Evolutionary conservation across 139 green algal species (phyloP).

Genomic region (Micractinium conductrix): DNA sequence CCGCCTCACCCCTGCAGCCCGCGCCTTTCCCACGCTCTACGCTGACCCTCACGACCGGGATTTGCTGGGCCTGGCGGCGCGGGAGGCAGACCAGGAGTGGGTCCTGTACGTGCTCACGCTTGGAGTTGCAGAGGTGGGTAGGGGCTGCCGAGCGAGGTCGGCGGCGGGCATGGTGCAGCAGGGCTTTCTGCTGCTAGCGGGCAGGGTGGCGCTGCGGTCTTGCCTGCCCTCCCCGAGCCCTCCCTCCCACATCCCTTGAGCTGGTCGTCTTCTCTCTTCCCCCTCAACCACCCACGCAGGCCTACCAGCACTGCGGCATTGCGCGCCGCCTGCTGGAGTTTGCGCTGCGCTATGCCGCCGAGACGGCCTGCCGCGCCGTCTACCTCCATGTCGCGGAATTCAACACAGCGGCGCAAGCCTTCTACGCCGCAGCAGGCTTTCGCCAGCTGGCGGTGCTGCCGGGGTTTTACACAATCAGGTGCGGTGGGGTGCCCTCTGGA

Average conservation of each 20-base stretch:
- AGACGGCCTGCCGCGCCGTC: background rate
- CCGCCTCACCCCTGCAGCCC: constrained; percentile 8
- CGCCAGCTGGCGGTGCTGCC: constrained; percentile 17
- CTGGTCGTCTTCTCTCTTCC: background rate
- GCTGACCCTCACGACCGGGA: constrained; percentile 10
- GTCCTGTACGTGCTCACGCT: constrained; percentile 38
- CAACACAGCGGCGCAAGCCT: constrained; percentile 12
- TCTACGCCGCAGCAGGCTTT: constrained; percentile 22
- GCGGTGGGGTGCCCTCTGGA: too few species aligned
- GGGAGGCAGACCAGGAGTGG: background rate
- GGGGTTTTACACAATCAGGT: constrained; percentile 22
- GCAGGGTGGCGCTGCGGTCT: too few species aligned
- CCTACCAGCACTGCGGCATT: constrained; percentile 15
- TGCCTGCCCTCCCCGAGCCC: too few species aligned
- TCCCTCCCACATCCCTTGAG: too few species aligned
- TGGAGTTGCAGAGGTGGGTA: constrained; percentile 19
- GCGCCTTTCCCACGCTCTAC: constrained; percentile 4
- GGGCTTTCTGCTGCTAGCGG: background rate
- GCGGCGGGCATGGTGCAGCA: background rate
- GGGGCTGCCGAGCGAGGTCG: too few species aligned
- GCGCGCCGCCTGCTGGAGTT: constrained; percentile 6
- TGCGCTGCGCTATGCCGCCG: background rate
- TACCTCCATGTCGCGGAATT: constrained; percentile 31
- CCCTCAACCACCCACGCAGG: background rate
- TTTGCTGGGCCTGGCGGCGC: constrained; percentile 13